phyloP scores from a whole-genome alignment of 2,329 filamentous ascomycete genomes.

The Emmonsiellopsis sp. region DNA sequence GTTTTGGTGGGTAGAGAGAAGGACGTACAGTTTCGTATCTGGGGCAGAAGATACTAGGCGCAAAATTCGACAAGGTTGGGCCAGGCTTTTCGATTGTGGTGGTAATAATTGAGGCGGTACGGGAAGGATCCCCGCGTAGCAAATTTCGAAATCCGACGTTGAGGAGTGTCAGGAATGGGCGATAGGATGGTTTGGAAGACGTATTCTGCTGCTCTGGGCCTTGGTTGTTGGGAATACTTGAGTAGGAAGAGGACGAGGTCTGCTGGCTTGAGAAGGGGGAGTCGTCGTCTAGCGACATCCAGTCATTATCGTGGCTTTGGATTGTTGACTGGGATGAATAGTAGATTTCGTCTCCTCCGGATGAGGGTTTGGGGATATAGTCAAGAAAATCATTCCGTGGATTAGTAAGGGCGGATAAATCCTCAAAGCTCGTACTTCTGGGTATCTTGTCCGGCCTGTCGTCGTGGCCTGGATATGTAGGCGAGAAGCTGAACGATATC shows the following conservation, averaged over 20 bases:
- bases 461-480: not conserved
- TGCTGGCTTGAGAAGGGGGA: slow-evolving; percentile 13
- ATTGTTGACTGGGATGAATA: not conserved
- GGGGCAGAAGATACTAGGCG: slow-evolving; percentile 22
- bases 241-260: slow-evolving; percentile 1
- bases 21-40: slow-evolving; percentile 23
- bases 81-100: slow-evolving; percentile 3
- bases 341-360: not conserved
- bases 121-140: slow-evolving; percentile 6
- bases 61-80: slow-evolving; percentile 17
- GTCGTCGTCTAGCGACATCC: slow-evolving; percentile 8
- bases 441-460: not conserved
- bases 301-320: not conserved
- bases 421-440: not conserved
- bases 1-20: not conserved
- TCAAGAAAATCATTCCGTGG: not conserved
- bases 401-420: not conserved
- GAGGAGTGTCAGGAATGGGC: slow-evolving; percentile 15
- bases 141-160: slow-evolving; percentile 19
- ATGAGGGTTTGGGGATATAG: not conserved
- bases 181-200: not conserved
- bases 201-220: slow-evolving; percentile 3
- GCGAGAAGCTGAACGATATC: slow-evolving; percentile 5
- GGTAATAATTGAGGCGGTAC: slow-evolving; percentile 1
- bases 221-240: not conserved